phyloP scores from a whole-genome alignment of 2,329 filamentous ascomycete species.

The Fusarium ambrosium region DNA sequence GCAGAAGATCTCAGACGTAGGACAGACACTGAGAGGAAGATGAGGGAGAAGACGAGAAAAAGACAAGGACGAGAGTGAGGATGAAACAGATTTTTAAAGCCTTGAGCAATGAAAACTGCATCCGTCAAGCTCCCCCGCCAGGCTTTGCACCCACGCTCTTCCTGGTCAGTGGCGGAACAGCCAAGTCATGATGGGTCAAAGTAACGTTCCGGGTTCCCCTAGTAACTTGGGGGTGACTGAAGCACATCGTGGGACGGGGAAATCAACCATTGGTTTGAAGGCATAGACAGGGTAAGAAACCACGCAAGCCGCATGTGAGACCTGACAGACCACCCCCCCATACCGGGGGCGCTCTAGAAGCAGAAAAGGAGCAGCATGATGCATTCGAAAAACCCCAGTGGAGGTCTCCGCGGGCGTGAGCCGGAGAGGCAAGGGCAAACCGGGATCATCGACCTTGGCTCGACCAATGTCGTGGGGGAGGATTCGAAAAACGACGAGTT shows the following conservation, averaged over 20 bases:
- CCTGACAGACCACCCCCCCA: constrained; percentile 17
- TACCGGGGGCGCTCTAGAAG: not conserved
- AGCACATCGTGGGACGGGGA: constrained; percentile 7
- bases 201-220: not conserved
- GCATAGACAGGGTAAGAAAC: constrained; percentile 8
- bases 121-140: constrained; percentile 14
- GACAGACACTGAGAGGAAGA: not conserved
- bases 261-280: constrained; percentile 29
- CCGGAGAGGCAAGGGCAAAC: constrained; percentile 3
- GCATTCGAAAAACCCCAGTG: constrained; percentile 41
- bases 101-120: constrained; percentile 11
- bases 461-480: constrained; percentile 37
- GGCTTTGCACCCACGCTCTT: constrained; percentile 33
- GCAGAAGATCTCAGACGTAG: not conserved
- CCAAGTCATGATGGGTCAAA: constrained; percentile 1
- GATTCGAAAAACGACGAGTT: constrained; percentile 26
- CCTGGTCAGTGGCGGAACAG: constrained; percentile 35
- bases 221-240: constrained; percentile 11
- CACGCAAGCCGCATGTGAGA: constrained; percentile 24
- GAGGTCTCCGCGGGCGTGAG: constrained; percentile 9
- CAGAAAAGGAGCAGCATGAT: constrained; percentile 6
- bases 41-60: constrained; percentile 11
- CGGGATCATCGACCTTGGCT: constrained; percentile 22
- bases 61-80: not conserved
- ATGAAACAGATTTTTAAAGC: constrained; percentile 23